Percentiles rank a stretch among this genome's conserved stretches.
These are phyloP conservation scores for Neckera pumila DNA, from an alignment of 225 moss, liverwort and hornwort species.

Conservation along the genomic window DNA sequence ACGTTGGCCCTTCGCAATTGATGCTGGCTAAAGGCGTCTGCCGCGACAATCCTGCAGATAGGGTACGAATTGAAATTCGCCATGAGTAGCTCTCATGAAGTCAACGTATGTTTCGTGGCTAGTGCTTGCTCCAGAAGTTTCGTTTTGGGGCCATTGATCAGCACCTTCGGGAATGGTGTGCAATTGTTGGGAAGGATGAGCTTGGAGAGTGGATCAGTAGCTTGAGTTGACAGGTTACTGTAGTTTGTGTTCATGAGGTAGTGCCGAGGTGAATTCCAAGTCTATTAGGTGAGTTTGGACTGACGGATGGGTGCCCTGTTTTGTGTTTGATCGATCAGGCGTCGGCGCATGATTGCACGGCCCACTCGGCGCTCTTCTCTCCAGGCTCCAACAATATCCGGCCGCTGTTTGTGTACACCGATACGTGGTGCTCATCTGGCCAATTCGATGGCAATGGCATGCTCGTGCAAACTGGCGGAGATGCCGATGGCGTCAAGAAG, in stretches of 20 bases:
- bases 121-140: background rate
- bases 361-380: slow-evolving; percentile 38
- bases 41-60: slow-evolving; percentile 32
- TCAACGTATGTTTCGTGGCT: too few species aligned
- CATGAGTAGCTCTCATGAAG: background rate
- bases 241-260: background rate
- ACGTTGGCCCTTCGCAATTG: slow-evolving; percentile 31
- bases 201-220: background rate
- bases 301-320: background rate
- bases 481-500: slow-evolving; percentile 23
- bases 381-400: slow-evolving; percentile 18
- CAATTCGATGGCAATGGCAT: slow-evolving; percentile 28
- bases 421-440: slow-evolving; percentile 53
- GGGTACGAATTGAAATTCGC: background rate
- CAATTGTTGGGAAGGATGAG: background rate
- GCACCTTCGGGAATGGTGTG: background rate
- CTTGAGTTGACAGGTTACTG: background rate
- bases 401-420: slow-evolving; percentile 31
- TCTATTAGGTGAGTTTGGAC: background rate
- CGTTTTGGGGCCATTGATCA: background rate
- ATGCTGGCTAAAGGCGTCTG: background rate
- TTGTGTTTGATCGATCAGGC: slow-evolving; percentile 1
- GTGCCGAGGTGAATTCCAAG: background rate
- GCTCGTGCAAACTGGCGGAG: slow-evolving; percentile 49
- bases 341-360: slow-evolving; percentile 25